Evolutionary conservation across 2,329 filamentous ascomycete genomes (phyloP), one percentile per base, ranked within the genome.

Genomic region (Colletotrichum tropicale): DNA sequence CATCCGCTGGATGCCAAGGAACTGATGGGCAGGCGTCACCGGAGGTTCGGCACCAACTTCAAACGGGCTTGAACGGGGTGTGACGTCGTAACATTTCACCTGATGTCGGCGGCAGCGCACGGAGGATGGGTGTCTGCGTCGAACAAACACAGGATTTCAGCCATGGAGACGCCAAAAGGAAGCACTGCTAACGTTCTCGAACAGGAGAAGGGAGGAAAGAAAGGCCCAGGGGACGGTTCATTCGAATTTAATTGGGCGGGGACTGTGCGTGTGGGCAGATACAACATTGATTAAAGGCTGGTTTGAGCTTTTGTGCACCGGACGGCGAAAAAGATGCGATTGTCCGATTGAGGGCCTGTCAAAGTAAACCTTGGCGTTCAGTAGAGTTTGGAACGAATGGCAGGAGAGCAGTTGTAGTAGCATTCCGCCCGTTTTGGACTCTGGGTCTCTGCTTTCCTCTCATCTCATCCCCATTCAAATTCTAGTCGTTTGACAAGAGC

Each of bases 181-280:
- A 72, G 38, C 16, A 30, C 24, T 52, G 43, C 43, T 52, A 0
- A 48, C 38, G 38, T 34, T 28, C 43, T 66, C 52, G 28, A 64
- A 48, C 43, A 71, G 34, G 61, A 64, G 18, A 21, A 43, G 26
- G 30, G 15, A 32, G 32, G 24, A 43, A 24, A 21, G 24, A 30
- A 32, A 15, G 1, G 32, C n/a, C 26, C 28, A 64, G 30, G 60
- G 60, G 48, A 16, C 12, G 55, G 56, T 58, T 67, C 26, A 70
- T 73, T 73, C 38, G 56, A 58, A 55, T n/a, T 68, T 68, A 21
- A 73, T 73, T 73, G 28, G 64, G 55, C 21, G 56, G 38, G 56
- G 38, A 62, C 36, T 8, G 38, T 21, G 43, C 1, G n/a, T 24
- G n/a, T 52, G n/a, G 43, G 43, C 12, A 52, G 43, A 52, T 21